Base-by-base conservation (phyloP, 1,139 yeast genomes). In the Pichia kudriavzevii region DNA sequence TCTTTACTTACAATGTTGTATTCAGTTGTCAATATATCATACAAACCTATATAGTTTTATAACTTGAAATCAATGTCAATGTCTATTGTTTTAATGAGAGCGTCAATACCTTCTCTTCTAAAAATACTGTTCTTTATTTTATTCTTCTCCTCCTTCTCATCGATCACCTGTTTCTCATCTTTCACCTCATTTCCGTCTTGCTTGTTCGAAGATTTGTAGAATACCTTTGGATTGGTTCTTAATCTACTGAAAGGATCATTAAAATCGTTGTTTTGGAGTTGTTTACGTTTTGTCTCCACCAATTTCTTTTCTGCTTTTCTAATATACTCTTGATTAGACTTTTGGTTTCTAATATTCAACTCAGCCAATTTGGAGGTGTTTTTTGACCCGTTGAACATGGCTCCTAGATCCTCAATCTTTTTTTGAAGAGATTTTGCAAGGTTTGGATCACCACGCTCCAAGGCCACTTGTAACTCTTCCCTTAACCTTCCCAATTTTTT, bases 181-280 rank as follows among this genome's bases (percentile, higher is more conserved):
- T 38, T 34, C 16, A 39, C 30, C 13, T 38, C 38, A 17, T 32
- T 32, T 11, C 32, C 44, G 5, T 46, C 48, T 8, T 29, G 17
- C 13, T 27, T 34, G 15, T 30, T 34, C 12, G 17, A 27, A 11
- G 57, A 47, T 8, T 49, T 46, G 49, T 88, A 87, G 58, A 85
- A 88, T 43, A 85, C 78, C 52, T 83, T 74, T 1, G 96, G 83
- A 41, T 76, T 79, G 0, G 96, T 88, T 56, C 85, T 80, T 52
- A 91, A 70, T 56, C 97, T 73, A 44, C 85, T 77, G 59, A 91
- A 91, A 22, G 98, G 97, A 62, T 91, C 94, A 35, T 64, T 69
- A 14, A 64, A 63, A 32, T 68, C 77, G 35, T 70, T 67, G 28
- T 52, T 55, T 16, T 53, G 55, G 11, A 53, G 43, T 22, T 65